Evolutionary conservation across 345 rosid species (phyloP), one percentile per base, ranked within the genome.

Genomic region (Cardamine occulta): DNA sequence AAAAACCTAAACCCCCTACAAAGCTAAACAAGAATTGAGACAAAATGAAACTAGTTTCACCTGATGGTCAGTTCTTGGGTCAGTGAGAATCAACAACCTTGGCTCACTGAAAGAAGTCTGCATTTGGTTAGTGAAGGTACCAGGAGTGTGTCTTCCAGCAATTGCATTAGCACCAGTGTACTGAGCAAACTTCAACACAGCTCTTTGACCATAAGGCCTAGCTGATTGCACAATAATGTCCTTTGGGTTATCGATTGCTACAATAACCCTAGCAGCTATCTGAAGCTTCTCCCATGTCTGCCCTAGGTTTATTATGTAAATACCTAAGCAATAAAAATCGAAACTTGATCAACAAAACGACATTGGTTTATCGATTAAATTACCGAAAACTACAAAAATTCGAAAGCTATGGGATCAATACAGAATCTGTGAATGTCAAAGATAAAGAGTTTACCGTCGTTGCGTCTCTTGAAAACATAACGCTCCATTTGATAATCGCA

Each of bases 71-170:
- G 98, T 93, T 70, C 98, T 84, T 21, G 98, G 98, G 24, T 93
- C 98, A 0, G 98, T 93, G 13, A 90, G 91, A 82, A 93, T 90
- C 19, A 90, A 76, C n/a, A 90, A 86, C 39, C 90, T 89, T 0
- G 98, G 96, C 78, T 88, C 95, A 28, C 86, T 88, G 84, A 93
- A 93, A 0, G 95, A 90, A 2, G 94, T 88, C 70, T 93, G 98
- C 42, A 90, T 79, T 71, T 93, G 96, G 68, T 90, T 93, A 28
- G 98, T 93, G 73, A 93, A 93, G 15, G 98, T 93, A 84, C 96
- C 98, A 26, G 98, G 98, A 52, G 96, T 93, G 72, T 92, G 97
- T 83, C 97, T 87, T 21, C 97, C 97, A 63, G 96, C 97, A 77
- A 92, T 88, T 0, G 97, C 97, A 64, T 88, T 87, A 13, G 85